Evolutionary conservation across 805 yeast species (phyloP), one percentile per base, ranked within the genome.

Genomic region (Wickerhamiella dianesei): DNA sequence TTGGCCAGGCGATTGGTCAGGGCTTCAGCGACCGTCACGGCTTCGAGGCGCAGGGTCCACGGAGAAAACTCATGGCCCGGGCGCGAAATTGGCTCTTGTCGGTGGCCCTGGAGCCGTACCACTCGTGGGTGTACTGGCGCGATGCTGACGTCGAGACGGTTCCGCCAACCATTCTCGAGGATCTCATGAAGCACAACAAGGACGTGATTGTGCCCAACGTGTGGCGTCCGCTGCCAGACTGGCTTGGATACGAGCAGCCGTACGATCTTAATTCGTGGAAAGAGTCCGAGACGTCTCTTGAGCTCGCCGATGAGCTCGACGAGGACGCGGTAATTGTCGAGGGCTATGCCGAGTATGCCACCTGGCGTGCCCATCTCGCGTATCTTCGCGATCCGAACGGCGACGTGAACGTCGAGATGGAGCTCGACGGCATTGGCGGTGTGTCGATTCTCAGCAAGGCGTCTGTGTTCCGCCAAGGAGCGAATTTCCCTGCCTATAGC

Each of bases 281-380:
- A 48, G 98, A 92, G 66, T 77, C 88, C 2, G 81, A 77, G 4
- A 77, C 81, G 8, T 96, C 85, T 1, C 52, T 64, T 3, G 63
- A 63, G 20, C 60, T 68, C 16, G 73, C 73, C 19, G 58, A 58
- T 25, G 62, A 71, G 29, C 69, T 89, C 48, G 89, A 82, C 59
- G 97, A 88, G 64, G 95, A 89, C 65, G 94, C 94, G 1, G 95
- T 89, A 47, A 88, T 89, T 49, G 98, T 89, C 13, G 98, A 89
- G 67, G 98, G 98, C 14, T 87, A 87, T 63, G 94, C 86, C 20
- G 98, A 89, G 66, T 92, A 86, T 64, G 95, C 94, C 40, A 89
- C 98, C 1, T 89, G 97, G 96, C 75, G 98, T 65, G 94, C 96
- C 1, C 97, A 89, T 66, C 71, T 89, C 54, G 97, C 97, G 0